Percentiles rank a stretch among this genome's conserved stretches.
phyloP scores from a whole-genome alignment of 345 rosid species.

The Melastoma malabathricum region DNA sequence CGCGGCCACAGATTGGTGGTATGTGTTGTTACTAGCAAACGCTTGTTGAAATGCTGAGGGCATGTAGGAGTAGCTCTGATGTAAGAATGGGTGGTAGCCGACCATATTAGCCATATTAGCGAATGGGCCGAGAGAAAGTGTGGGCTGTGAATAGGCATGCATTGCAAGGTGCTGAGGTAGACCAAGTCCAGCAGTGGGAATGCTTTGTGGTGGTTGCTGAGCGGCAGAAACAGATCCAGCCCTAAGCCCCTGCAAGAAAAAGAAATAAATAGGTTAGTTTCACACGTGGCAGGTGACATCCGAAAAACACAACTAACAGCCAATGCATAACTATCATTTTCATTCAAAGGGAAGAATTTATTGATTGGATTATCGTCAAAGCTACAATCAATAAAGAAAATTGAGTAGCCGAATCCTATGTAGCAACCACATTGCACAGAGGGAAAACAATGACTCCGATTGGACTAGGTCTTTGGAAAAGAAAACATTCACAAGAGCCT shows the following conservation, averaged over 20 bases:
- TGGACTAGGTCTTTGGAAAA: too few relatives aligned
- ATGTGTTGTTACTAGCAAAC: conserved; percentile 61
- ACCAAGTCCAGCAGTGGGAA: conserved; percentile 58
- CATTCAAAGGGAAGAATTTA: too few relatives aligned
- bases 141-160: conserved; percentile 87
- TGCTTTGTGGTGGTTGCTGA: conserved; percentile 51
- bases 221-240: conserved; percentile 49
- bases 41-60: conserved; percentile 90
- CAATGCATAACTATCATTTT: background rate
- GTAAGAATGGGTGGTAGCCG: conserved; percentile 70
- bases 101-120: conserved; percentile 83
- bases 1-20: conserved; percentile 81
- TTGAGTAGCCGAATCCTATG: too few relatives aligned
- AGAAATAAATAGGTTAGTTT: conserved; percentile 8
- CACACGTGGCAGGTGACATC: background rate
- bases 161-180: conserved; percentile 79
- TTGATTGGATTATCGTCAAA: too few relatives aligned
- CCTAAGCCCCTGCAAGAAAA: conserved; percentile 41
- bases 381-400: too few relatives aligned
- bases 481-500: too few relatives aligned
- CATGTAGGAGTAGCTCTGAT: conserved; percentile 85
- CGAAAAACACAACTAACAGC: background rate
- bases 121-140: conserved; percentile 67
- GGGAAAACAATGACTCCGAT: too few relatives aligned
- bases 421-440: too few relatives aligned